Evolutionary conservation across 2,329 filamentous ascomycete species (phyloP).

Genomic region (Penicillium palitans): DNA sequence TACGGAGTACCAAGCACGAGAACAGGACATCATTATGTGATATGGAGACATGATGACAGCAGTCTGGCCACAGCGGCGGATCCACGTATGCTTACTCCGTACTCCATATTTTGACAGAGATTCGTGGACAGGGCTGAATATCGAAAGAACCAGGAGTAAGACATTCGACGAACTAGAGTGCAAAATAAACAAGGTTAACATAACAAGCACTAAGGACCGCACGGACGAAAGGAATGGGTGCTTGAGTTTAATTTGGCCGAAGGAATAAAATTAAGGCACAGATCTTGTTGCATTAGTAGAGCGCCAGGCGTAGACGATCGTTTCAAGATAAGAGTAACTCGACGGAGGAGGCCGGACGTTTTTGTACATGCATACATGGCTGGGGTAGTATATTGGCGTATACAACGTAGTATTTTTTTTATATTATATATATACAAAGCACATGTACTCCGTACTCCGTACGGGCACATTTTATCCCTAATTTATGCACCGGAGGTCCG

Average conservation of each 20-base stretch:
- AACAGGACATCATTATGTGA: neutral
- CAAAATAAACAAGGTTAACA: neutral
- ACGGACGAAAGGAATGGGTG: neutral
- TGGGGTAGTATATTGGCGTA: neutral
- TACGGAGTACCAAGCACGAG: neutral
- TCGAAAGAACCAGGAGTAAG: neutral
- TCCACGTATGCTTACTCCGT: neutral
- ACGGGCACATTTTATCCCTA: conserved; percentile 1
- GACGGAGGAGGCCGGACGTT: neutral
- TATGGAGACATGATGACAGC: neutral
- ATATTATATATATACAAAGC: neutral
- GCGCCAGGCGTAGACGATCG: neutral
- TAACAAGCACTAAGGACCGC: neutral
- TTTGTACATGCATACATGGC: neutral
- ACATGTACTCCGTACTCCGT: neutral
- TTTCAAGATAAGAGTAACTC: conserved; percentile 3
- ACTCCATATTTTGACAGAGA: neutral
- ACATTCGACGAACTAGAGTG: neutral
- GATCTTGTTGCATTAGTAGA: neutral
- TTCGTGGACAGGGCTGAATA: neutral
- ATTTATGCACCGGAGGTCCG: conserved; percentile 17
- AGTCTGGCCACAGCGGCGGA: neutral
- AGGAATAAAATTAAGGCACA: conserved; percentile 2
- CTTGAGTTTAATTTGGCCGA: neutral
- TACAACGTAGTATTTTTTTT: neutral